These are phyloP conservation scores for Trametes punicea DNA, from an alignment of 768 basidiomycete species.

Conservation along the genomic window DNA sequence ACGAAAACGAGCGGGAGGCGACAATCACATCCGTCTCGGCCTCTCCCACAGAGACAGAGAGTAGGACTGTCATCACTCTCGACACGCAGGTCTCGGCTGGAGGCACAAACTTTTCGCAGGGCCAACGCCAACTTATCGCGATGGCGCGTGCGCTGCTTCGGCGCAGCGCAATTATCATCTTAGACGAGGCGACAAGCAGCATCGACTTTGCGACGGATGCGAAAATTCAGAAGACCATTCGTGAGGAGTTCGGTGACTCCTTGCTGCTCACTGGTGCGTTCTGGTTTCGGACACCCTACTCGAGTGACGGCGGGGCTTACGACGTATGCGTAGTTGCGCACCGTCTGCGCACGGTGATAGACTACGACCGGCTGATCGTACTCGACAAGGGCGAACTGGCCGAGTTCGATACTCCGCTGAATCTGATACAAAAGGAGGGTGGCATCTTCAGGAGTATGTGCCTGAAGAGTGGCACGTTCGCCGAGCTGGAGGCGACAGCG, in stretches of 20 bases:
- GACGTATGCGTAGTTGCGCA: slow-evolving; percentile 53
- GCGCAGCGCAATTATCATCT: slow-evolving; percentile 67
- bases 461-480: slow-evolving; percentile 59
- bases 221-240: slow-evolving; percentile 85
- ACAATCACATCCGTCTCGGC: slow-evolving; percentile 29
- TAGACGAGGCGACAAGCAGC: slow-evolving; percentile 84
- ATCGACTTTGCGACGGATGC: slow-evolving; percentile 87
- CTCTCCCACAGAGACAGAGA: slow-evolving; percentile 50
- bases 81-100: slow-evolving; percentile 82
- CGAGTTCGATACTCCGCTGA: slow-evolving; percentile 52
- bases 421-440: slow-evolving; percentile 43
- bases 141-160: slow-evolving; percentile 80
- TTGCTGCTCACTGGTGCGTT: slow-evolving; percentile 67
- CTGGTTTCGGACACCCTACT: not conserved
- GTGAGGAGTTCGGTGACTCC: slow-evolving; percentile 78
- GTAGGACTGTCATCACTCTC: slow-evolving; percentile 56
- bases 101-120: slow-evolving; percentile 89
- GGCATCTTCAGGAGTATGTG: slow-evolving; percentile 54
- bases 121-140: slow-evolving; percentile 84
- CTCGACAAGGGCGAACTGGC: slow-evolving; percentile 61
- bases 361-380: slow-evolving; percentile 77
- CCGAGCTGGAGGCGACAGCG: slow-evolving; percentile 57
- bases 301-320: slow-evolving; percentile 2
- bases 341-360: slow-evolving; percentile 72
- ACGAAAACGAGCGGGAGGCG: slow-evolving; percentile 38